Conservation (phyloP, 108 stramenopile species). For the Fragilaria radians region DNA sequence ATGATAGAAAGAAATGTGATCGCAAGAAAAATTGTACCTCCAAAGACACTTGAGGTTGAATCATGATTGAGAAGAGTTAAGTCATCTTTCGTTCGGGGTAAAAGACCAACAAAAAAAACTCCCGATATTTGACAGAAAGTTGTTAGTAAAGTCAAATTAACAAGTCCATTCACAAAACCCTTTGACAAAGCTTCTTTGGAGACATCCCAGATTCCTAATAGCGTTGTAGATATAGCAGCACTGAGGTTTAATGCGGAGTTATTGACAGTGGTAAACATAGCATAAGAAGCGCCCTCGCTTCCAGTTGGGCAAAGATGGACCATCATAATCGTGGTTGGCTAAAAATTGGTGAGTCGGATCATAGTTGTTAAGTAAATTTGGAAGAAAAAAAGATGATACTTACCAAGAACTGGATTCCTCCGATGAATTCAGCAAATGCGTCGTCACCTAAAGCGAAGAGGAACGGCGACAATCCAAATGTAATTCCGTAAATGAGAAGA, state of each 20-base stretch:
- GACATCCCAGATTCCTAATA: slow-evolving; percentile 69
- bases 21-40: slow-evolving; percentile 53
- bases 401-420: slow-evolving; percentile 60
- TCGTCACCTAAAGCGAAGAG: slow-evolving; percentile 76
- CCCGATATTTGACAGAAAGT: slow-evolving; percentile 54
- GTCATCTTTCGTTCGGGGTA: slow-evolving; percentile 62
- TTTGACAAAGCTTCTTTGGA: slow-evolving; percentile 51
- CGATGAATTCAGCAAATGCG: slow-evolving; percentile 65
- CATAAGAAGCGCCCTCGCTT: slow-evolving; percentile 55
- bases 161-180: slow-evolving; percentile 47
- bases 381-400: neutral
- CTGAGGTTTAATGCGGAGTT: slow-evolving; percentile 40
- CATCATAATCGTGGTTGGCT: slow-evolving; percentile 78
- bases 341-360: neutral
- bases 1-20: slow-evolving; percentile 52
- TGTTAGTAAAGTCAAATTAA: slow-evolving; percentile 60
- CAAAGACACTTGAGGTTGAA: slow-evolving; percentile 38
- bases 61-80: slow-evolving; percentile 32
- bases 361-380: neutral
- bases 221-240: slow-evolving; percentile 37
- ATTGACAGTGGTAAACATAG: slow-evolving; percentile 38
- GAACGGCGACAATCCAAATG: slow-evolving; percentile 66
- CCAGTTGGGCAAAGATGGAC: slow-evolving; percentile 60
- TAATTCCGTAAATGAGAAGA: slow-evolving; percentile 54
- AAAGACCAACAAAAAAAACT: slow-evolving; percentile 42